Evolutionary conservation across 179 eudicot species (phyloP), one percentile per base, ranked within the genome.

Genomic region (Drosera spatulata): DNA sequence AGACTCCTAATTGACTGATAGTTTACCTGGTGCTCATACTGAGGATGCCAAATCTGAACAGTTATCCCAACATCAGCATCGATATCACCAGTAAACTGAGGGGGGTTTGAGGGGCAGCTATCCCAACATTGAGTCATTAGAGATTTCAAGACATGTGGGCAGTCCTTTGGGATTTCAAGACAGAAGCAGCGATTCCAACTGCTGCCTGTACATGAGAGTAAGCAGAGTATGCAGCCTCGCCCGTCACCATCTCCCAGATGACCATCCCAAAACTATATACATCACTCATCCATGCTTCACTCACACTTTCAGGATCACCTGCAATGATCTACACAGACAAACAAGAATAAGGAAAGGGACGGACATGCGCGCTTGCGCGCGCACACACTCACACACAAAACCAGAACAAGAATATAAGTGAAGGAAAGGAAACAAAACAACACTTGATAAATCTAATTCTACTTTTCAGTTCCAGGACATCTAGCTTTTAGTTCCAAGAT

Each of bases 181-280:
- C 98, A 62, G 96, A 91, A 54, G 98, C 98, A 59, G 95, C 98
- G 66, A 91, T 22, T 22, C 33, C 33, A 22, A 22, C 33, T 22
- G 33, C 33, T 22, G 33, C 33, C 33, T 22, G 33, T 91, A 7
- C 95, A 96, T 96, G 98, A 44, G 98, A 91, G 69, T 64, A 86
- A 4, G 96, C 75, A 3, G 96, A 84, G 74, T 91, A 91, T 40
- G 98, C 98, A 6, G 87, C 83, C 68, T 91, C 95, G 33, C 96
- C 95, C 0, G 85, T 79, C 61, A 88, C 80, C 91, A 91, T 80
- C 67, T 91, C 98, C 98, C 98, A 91, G 9, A 88, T 50, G 43
- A 22, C 33, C 33, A 22, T 22, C 33, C 33, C 33, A 22, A 22
- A 22, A 22, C 33, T 22, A 22, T 22, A 22, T 22, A 22, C 33